These are phyloP conservation scores for Rhizopus microsporus DNA, from an alignment of 371 early-diverging fungal species.

Conservation along the genomic window DNA sequence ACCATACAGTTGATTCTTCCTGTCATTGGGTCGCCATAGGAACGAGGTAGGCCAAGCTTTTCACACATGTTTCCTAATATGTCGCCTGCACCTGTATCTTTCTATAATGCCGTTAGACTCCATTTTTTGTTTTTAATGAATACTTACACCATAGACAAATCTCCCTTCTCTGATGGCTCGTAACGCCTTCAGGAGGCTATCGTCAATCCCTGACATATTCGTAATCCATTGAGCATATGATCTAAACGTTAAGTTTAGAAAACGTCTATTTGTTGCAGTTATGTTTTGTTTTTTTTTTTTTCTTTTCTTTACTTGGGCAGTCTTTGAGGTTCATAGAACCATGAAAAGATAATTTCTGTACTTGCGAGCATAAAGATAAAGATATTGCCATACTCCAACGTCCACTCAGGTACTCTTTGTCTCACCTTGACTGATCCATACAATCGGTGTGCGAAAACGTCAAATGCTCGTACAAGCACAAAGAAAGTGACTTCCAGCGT, in stretches of 20 bases:
- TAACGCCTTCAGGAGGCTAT: slow-evolving; percentile 48
- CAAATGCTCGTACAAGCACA: slow-evolving; percentile 60
- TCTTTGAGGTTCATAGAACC: slow-evolving; percentile 58
- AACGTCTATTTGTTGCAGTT: neutral
- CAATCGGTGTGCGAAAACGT: slow-evolving; percentile 52
- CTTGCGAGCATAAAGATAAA: slow-evolving; percentile 57
- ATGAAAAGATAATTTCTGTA: slow-evolving; percentile 67
- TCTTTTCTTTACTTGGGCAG: slow-evolving; percentile 46
- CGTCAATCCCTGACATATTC: slow-evolving; percentile 63
- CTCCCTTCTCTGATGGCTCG: slow-evolving; percentile 45
- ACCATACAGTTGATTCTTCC: slow-evolving; percentile 48
- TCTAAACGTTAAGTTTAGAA: slow-evolving; percentile 17
- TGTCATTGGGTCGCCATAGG: slow-evolving; percentile 38
- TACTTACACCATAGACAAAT: slow-evolving; percentile 52
- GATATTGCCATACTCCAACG: slow-evolving; percentile 57
- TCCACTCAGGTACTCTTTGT: slow-evolving; percentile 47
- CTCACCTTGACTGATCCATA: slow-evolving; percentile 35
- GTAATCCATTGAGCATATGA: slow-evolving; percentile 67
- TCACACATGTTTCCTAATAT: slow-evolving; percentile 39
- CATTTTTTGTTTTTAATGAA: neutral
- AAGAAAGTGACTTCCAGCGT: slow-evolving; percentile 65
- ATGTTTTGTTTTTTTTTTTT: neutral
- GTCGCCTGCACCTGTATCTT: slow-evolving; percentile 36
- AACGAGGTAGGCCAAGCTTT: slow-evolving; percentile 40
- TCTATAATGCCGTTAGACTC: slow-evolving; percentile 17